phyloP scores from a whole-genome alignment of 805 yeast genomes.

The Wickerhamiella bombiphila region DNA sequence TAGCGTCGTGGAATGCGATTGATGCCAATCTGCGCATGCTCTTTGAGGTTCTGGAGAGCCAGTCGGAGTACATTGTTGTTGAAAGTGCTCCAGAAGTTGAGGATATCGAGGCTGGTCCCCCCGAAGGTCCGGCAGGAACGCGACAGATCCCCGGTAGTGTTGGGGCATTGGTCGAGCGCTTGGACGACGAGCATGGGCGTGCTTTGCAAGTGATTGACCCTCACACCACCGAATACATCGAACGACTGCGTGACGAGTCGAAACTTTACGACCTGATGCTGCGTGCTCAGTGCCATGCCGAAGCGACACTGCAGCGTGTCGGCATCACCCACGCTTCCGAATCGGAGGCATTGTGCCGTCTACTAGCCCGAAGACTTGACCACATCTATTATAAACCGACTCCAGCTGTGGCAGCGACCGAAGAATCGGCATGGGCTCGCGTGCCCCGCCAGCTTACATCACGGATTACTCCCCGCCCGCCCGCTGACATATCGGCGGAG shows the following conservation, averaged over 20 bases:
- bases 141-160: conserved; percentile 71
- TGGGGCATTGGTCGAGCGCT: conserved; percentile 74
- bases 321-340: conserved; percentile 20
- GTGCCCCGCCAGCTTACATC: conserved; percentile 27
- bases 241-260: conserved; percentile 78
- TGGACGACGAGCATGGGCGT: conserved; percentile 85
- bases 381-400: conserved; percentile 87
- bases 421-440: conserved; percentile 58
- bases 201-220: conserved; percentile 85
- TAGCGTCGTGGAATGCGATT: conserved; percentile 64
- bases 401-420: conserved; percentile 53
- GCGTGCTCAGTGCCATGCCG: conserved; percentile 77
- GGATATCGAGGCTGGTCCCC: conserved; percentile 46
- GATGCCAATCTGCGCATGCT: conserved; percentile 47
- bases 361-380: conserved; percentile 71
- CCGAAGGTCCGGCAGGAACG: conserved; percentile 43
- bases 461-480: conserved; percentile 24
- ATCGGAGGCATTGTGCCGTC: conserved; percentile 39
- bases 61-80: conserved; percentile 49
- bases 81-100: conserved; percentile 76
- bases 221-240: conserved; percentile 85
- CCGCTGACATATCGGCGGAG: conserved; percentile 12
- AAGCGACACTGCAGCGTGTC: conserved; percentile 29
- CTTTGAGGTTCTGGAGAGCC: conserved; percentile 53
- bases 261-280: conserved; percentile 59